Evolutionary conservation across 768 basidiomycete genomes (phyloP).

Genomic region (Paxillus involutus): DNA sequence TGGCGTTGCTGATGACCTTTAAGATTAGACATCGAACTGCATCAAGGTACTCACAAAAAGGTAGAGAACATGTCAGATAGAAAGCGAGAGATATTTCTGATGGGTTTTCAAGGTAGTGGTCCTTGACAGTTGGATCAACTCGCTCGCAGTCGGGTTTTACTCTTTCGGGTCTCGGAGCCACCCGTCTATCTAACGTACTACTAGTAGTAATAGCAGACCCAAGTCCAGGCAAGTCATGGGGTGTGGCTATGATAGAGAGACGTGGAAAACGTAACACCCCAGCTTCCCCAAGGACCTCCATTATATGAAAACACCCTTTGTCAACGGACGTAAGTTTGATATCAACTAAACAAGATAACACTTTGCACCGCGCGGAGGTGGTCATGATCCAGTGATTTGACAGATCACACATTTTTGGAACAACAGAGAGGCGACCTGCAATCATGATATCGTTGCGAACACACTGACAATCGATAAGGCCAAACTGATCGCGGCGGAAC

Average conservation of each 20-base stretch:
- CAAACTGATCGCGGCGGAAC: too few species aligned
- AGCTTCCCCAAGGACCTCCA: too few species aligned
- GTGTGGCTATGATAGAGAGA: too few species aligned
- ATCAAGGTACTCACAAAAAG: conserved; percentile 63
- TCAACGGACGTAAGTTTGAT: too few species aligned
- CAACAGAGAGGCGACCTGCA: too few species aligned
- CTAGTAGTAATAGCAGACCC: too few species aligned
- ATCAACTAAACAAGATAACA: not conserved
- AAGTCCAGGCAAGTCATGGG: too few species aligned
- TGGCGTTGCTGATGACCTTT: conserved; percentile 42
- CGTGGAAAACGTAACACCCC: too few species aligned
- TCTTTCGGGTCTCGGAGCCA: not conserved
- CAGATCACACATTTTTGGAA: too few species aligned
- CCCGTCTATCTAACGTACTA: not conserved
- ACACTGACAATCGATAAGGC: not conserved
- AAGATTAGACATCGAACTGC: conserved; percentile 6
- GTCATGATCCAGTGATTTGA: too few species aligned
- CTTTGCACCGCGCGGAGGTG: not conserved
- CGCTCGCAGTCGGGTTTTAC: not conserved
- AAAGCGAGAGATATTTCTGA: conserved; percentile 1
- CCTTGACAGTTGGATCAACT: not conserved
- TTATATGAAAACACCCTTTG: too few species aligned
- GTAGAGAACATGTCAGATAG: conserved; percentile 69
- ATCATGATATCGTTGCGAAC: not conserved
- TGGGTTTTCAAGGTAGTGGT: not conserved